Conservation (phyloP, 2,329 filamentous ascomycete species). For the Beauveria sp. region DNA sequence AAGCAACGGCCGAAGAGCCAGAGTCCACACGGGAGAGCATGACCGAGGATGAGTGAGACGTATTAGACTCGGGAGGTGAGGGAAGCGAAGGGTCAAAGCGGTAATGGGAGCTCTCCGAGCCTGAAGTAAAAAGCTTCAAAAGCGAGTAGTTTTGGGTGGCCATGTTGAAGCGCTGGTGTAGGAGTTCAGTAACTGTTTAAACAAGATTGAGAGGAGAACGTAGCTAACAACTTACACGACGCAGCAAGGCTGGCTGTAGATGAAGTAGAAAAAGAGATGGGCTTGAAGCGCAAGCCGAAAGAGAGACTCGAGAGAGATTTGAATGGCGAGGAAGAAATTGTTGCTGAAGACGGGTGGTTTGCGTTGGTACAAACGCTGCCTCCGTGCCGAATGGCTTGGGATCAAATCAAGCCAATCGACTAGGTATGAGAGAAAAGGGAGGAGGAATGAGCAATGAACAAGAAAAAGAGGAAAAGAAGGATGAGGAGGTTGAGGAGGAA, state of each 20-base stretch:
- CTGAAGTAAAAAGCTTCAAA: background rate
- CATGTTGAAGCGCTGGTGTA: background rate
- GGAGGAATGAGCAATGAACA: background rate
- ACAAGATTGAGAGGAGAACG: background rate
- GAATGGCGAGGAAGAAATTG: background rate
- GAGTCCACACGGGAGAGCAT: background rate
- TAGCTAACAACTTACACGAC: background rate
- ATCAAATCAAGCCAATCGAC: conserved; percentile 2
- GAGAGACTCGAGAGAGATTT: no score
- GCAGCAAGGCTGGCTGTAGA: background rate
- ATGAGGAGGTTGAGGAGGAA: background rate
- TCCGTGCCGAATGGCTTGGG: background rate
- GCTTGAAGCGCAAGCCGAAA: background rate
- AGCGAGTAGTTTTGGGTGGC: background rate
- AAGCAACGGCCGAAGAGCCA: background rate
- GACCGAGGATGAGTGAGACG: background rate
- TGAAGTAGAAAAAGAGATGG: background rate
- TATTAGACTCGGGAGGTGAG: background rate
- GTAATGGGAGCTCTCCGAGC: background rate
- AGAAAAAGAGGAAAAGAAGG: background rate
- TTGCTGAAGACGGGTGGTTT: background rate
- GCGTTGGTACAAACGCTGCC: background rate
- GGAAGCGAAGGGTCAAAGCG: background rate
- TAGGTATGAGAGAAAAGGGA: background rate
- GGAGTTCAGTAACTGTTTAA: background rate